Evolutionary conservation across 2,329 filamentous ascomycete species (phyloP), one percentile per base, ranked within the genome.

Genomic region (Sclerotiophoma versabilis): DNA sequence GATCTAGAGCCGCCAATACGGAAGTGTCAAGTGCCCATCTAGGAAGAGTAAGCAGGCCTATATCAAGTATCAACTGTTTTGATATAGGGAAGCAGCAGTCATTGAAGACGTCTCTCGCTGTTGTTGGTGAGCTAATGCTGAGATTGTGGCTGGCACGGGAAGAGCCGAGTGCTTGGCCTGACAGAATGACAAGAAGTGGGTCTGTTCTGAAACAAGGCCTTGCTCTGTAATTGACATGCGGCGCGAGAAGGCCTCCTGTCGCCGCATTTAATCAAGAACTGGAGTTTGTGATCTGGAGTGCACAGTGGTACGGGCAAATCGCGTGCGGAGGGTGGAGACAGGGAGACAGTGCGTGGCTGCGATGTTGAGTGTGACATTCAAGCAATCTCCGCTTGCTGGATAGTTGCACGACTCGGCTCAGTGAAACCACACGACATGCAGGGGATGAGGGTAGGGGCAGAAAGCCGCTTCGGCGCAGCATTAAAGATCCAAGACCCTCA

Each of bases 341-440:
- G 19, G 29, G 26, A 19, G 33, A 8, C 19, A 38, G 44, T 54
- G 43, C 46, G 39, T 41, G 33, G 39, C 12, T 15, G 34, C 51
- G 23, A n/a, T 36, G 30, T 26, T 37, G 12, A 39, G 42, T 27
- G 46, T 20, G 37, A 41, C 45, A 34, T 39, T 23, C n/a, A 25
- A 41, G 45, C 41, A 54, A 54, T 54, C 25, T 49, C 51, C 15
- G 51, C 41, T 34, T 41, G 51, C 39, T 49, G 26, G 14, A 37
- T 25, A 30, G 51, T 49, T 36, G 51, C 46, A 54, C 51, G 26
- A 39, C 19, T 44, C 33, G 33, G n/a, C n/a, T 23, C 42, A 34
- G 42, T 50, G 52, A 50, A 50, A 49, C 52, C 17, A 29, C 39
- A 45, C 51, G 23, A 44, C 36, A 23, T 45, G 46, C 46, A 45